A percentile compares a stretch with the other conserved stretches of the same genome.
phyloP scores from a whole-genome alignment of 306 rosid genomes.

The Morella rubra region DNA sequence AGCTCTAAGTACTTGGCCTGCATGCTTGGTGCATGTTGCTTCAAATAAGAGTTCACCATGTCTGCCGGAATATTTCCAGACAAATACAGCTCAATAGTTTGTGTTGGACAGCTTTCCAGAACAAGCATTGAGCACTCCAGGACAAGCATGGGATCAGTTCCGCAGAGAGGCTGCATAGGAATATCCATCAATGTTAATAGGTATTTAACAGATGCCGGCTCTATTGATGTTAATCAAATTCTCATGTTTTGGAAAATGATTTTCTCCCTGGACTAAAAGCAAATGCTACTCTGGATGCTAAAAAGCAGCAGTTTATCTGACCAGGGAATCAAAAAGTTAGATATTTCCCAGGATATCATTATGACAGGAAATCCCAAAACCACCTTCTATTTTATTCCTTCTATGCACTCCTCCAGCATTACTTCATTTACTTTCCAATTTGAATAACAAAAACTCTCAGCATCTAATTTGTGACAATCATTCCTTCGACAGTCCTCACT shows the following conservation, averaged over 20 bases:
- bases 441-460: too few species aligned
- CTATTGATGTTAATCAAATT: background rate
- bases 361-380: background rate
- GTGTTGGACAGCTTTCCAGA: slow-evolving; percentile 94
- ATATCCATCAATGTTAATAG: slow-evolving; percentile 26
- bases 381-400: background rate
- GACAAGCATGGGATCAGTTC: slow-evolving; percentile 90
- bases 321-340: background rate
- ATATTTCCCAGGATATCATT: background rate
- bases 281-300: background rate
- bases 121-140: slow-evolving; percentile 92
- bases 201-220: background rate
- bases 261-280: background rate
- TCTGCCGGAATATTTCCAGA: slow-evolving; percentile 96
- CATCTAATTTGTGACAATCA: too few species aligned
- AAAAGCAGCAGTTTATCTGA: background rate
- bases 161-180: slow-evolving; percentile 85
- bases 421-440: too few species aligned
- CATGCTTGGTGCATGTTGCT: slow-evolving; percentile 96
- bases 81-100: slow-evolving; percentile 92
- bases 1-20: slow-evolving; percentile 90
- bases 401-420: too few species aligned
- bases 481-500: too few species aligned
- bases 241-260: slow-evolving; percentile 1
- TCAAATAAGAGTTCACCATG: slow-evolving; percentile 93